Base-by-base conservation (phyloP, 2,329 filamentous ascomycete genomes). In the Drechslerella coelobrocha region DNA sequence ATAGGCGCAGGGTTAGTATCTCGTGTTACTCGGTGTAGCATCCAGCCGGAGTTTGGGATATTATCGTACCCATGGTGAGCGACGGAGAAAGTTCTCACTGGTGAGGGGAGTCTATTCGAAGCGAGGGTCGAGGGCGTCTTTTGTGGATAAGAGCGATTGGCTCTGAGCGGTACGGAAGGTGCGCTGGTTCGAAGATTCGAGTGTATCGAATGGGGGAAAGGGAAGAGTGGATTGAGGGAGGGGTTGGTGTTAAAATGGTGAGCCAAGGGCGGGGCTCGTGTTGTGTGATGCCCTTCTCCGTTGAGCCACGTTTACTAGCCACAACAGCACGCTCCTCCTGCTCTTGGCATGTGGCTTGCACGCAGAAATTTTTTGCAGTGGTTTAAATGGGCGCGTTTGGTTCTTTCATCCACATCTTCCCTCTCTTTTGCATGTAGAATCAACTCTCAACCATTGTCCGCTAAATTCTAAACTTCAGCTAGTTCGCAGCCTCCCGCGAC, bases 241-340 rank as follows among this genome's bases (percentile, higher is more conserved):
- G 57, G 57, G 39, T 48, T 26, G 56, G 43, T 43, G 51, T 57
- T 52, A 45, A 69, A 59, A 54, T 17, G 8, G 21, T 9, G 21
- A 29, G 59, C 50, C 61, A 59, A 66, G 54, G 52, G 65, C 59
- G 65, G 65, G 65, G 65, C 52, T 69, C 31, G 24, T 61, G 34
- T 34, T 43, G 23, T 48, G 62, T 51, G 63, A 52, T 68, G 56
- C 23, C 29, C 26, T 48, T 14, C 43, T 48, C 3, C 17, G 12
- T 14, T 14, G 34, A 10, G 12, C 12, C 34, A 39, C 5, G 3
- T 39, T 39, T 7, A 4, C 19, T 27, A 39, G 51, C 65, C 53
- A 57, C 63, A 57, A 34, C 7, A 12, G 23, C 19, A 14, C 26
- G 5, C 4, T 10, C 8, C 27, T 14, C 23, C 8, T n/a, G 9